These are phyloP conservation scores for Fusarium udum DNA, from an alignment of 2,329 filamentous ascomycete genomes.

Conservation along the genomic window DNA sequence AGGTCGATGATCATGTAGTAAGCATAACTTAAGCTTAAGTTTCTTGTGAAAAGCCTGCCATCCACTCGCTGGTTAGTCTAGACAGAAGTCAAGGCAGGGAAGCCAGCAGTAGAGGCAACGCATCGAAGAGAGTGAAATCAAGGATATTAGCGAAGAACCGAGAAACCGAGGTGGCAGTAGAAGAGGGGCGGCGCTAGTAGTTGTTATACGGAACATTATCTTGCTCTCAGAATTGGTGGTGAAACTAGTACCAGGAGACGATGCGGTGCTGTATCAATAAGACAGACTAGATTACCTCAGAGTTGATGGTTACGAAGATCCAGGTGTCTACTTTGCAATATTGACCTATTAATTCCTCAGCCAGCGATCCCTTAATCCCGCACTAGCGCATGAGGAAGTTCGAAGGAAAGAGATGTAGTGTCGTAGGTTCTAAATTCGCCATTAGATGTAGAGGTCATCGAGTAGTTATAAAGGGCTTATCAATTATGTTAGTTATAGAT, in stretches of 20 bases:
- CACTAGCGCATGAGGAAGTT: too few species aligned
- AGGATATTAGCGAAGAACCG: slow-evolving; percentile 27
- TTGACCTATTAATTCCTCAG: too few species aligned
- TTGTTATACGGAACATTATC: neutral
- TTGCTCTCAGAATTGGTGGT: neutral
- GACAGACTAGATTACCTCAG: neutral
- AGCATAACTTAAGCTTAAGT: neutral
- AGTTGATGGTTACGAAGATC: neutral
- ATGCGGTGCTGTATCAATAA: neutral
- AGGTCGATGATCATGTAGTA: neutral
- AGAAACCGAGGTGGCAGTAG: slow-evolving; percentile 33
- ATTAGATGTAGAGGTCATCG: too few species aligned
- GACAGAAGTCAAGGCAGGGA: slow-evolving; percentile 35
- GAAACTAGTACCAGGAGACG: too few species aligned
- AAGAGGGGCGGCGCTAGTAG: slow-evolving; percentile 24
- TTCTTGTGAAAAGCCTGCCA: neutral
- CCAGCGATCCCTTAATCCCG: too few species aligned
- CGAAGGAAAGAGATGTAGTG: too few species aligned
- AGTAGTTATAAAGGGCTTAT: too few species aligned
- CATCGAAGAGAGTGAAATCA: slow-evolving; percentile 42
- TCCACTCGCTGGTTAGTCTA: slow-evolving; percentile 25
- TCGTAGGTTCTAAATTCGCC: too few species aligned
- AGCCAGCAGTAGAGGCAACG: slow-evolving; percentile 26
- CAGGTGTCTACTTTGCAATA: too few species aligned
- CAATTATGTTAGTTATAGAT: too few species aligned